phyloP scores from a whole-genome alignment of 495 filamentous ascomycete genomes.

The Talaromyces liani region DNA sequence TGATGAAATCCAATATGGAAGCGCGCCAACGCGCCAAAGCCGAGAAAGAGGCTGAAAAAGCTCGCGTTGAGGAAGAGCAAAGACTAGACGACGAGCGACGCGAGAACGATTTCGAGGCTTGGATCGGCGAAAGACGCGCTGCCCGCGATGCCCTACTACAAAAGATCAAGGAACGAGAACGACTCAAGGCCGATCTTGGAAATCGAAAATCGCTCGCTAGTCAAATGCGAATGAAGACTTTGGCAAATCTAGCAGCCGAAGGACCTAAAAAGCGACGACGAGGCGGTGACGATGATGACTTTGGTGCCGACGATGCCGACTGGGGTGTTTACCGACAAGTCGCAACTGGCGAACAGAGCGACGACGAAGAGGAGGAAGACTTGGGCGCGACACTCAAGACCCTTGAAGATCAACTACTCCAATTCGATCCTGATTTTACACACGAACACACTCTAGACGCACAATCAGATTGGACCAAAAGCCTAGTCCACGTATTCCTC shows the following conservation, averaged over 20 bases:
- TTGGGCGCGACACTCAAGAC: conserved; percentile 59
- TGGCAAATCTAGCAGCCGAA: conserved; percentile 94
- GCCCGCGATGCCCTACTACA: conserved; percentile 65
- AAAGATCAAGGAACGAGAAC: conserved; percentile 86
- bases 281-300: conserved; percentile 76
- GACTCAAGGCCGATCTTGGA: conserved; percentile 84
- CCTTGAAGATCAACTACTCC: conserved; percentile 75
- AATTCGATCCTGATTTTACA: conserved; percentile 80
- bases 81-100: conserved; percentile 76
- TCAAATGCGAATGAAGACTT: conserved; percentile 94
- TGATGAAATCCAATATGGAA: conserved; percentile 91
- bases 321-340: conserved; percentile 95
- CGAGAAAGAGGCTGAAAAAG: conserved; percentile 88
- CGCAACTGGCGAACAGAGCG: conserved; percentile 66
- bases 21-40: conserved; percentile 85
- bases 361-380: conserved; percentile 84
- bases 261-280: conserved; percentile 78
- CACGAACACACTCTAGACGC: conserved; percentile 88
- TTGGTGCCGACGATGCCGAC: conserved; percentile 94
- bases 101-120: conserved; percentile 75
- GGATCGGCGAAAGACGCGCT: conserved; percentile 73
- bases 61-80: conserved; percentile 72
- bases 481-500: conserved; percentile 78
- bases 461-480: conserved; percentile 89
- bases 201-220: conserved; percentile 93